Base-by-base conservation (phyloP, 495 filamentous ascomycete genomes). In the Apodospora peruviana region DNA sequence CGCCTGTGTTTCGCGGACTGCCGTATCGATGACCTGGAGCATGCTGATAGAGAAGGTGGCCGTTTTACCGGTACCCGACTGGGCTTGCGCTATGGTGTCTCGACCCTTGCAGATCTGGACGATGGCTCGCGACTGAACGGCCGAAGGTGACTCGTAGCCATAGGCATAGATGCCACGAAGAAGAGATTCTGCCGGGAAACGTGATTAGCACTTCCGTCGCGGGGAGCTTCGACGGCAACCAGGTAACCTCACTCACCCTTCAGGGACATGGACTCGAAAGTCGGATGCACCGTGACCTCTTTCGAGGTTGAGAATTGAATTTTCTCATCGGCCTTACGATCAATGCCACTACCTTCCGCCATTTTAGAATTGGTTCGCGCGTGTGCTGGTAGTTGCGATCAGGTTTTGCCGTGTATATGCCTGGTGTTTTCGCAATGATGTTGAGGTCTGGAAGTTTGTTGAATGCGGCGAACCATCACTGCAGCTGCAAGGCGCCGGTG, bases 41-140 rank as follows among this genome's bases (percentile, higher is more conserved):
- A 95, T 89, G 64, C 89, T 93, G 73, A 98, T 91, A 47, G 93
- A 96, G 82, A 98, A 98, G 56, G 93, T 98, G 53, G 93, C 93
- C 56, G 93, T 98, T 80, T 98, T 98, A 74, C 93, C 93, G 62
- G 93, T 98, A 76, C 93, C 93, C 56, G 93, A 98, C 74, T 98
- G 93, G n/a, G 93, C 93, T 68, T 99, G 93, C 27, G 93, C 93
- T 67, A 99, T 99, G 43, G 90, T 95, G 65, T 99, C 93, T 67
- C 90, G 89, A 52, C 91, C 93, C 74, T 95, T 97, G 81, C 91
- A 96, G 62, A 98, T 90, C 69, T 96, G 91, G 54, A 97, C 91
- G 62, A 98, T 98, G 50, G 94, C 93, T 59, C 93, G 86, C 38
- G 90, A 95, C 71, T 98, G 93, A 16, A 98, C 91, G 4, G 93